phyloP scores from a whole-genome alignment of 2,329 filamentous ascomycete species.

The Ceratocystis alfenasii region DNA sequence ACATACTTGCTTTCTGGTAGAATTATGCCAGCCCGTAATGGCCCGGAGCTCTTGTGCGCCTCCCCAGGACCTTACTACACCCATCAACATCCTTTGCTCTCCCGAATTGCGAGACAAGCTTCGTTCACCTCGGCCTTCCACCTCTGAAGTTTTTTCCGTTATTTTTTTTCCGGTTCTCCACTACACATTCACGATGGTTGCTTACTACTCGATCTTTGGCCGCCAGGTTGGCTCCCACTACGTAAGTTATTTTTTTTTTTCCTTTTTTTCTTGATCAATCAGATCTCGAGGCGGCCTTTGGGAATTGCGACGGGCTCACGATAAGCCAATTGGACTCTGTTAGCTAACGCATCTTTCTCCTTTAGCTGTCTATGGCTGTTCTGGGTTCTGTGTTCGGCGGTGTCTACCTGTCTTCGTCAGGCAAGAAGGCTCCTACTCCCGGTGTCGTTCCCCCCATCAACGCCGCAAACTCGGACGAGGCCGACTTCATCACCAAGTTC shows the following conservation, averaged over 20 bases:
- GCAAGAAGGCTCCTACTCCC: slow-evolving; percentile 35
- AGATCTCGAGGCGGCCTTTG: background rate
- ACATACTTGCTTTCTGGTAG: background rate
- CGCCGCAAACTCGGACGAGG: slow-evolving; percentile 49
- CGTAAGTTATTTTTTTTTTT: slow-evolving; percentile 33
- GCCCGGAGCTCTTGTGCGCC: slow-evolving; percentile 13
- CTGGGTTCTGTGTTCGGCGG: slow-evolving; percentile 42
- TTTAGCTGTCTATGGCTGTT: slow-evolving; percentile 44
- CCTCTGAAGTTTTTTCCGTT: background rate
- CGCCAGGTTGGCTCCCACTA: slow-evolving; percentile 50
- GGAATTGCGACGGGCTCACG: background rate
- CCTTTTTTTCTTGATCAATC: background rate
- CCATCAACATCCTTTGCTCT: slow-evolving; percentile 8
- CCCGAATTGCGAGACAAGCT: slow-evolving; percentile 12
- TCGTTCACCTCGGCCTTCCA: background rate
- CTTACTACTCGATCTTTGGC: slow-evolving; percentile 44
- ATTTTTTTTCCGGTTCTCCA: background rate
- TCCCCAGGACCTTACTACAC: background rate
- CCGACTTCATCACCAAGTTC: slow-evolving; percentile 51
- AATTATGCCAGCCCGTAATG: slow-evolving; percentile 15
- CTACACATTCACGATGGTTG: slow-evolving; percentile 21
- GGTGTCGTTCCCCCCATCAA: slow-evolving; percentile 46
- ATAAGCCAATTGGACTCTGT: background rate
- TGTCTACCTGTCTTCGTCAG: slow-evolving; percentile 34
- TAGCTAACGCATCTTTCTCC: slow-evolving; percentile 22